A percentile compares a stretch with the other conserved stretches of the same genome.
These are phyloP conservation scores for Circinella minor DNA, from an alignment of 371 early-diverging fungal genomes.

Conservation along the genomic window DNA sequence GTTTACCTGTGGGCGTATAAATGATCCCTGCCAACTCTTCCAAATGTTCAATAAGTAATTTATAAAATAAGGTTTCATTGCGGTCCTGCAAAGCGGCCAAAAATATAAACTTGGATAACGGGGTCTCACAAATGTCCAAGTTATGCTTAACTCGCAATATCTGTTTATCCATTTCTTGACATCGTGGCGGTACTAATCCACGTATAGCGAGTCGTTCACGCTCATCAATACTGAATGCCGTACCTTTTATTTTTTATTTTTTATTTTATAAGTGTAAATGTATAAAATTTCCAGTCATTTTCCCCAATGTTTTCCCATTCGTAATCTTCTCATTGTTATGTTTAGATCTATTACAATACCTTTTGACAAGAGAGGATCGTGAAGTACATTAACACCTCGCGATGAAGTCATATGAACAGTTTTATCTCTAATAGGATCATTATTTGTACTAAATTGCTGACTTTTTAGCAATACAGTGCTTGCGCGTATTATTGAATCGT, in stretches of 20 bases:
- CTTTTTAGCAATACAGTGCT: background rate
- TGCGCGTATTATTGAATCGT: background rate
- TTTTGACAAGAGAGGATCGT: conserved; percentile 65
- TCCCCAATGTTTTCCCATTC: no score
- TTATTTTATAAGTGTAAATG: no score
- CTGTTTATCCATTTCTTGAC: conserved; percentile 70
- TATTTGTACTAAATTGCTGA: background rate
- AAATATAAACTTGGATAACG: conserved; percentile 63
- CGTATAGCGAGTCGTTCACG: conserved; percentile 71
- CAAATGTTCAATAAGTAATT: conserved; percentile 62
- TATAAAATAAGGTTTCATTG: conserved; percentile 71
- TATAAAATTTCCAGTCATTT: no score
- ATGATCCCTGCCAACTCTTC: conserved; percentile 56
- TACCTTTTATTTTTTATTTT: conserved; percentile 41
- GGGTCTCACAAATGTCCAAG: conserved; percentile 59
- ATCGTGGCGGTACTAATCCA: conserved; percentile 69
- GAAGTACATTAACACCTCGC: conserved; percentile 63
- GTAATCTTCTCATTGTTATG: no score
- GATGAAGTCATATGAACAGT: conserved; percentile 58
- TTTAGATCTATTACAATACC: conserved; percentile 23
- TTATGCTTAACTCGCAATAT: conserved; percentile 63
- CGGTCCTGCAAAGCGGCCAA: conserved; percentile 58
- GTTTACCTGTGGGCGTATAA: conserved; percentile 53
- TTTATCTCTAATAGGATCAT: conserved; percentile 60
- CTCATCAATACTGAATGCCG: conserved; percentile 68